Base-by-base conservation (phyloP, 2,329 filamentous ascomycete species). In the Aspergillus proliferans region DNA sequence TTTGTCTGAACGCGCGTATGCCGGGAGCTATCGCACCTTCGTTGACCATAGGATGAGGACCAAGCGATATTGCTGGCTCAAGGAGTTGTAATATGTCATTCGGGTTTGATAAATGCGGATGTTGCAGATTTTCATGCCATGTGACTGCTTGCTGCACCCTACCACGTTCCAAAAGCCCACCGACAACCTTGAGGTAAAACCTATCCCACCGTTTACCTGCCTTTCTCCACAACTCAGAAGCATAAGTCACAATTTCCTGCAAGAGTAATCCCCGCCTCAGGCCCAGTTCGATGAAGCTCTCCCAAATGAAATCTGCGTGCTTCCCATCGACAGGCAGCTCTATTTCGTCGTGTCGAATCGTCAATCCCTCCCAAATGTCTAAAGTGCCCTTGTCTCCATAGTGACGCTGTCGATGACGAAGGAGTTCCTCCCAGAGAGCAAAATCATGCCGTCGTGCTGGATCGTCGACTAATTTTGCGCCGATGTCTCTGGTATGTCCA, bases 341-440 rank as follows among this genome's bases (percentile, higher is more conserved):
- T 1, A 71, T 52, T 2, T 53, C 60, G n/a, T 54, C 52, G 19
- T 60, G 52, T 45, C 70, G 63, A 22, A 51, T 48, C 21, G 60
- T 64, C 33, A 75, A 46, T 15, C 66, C 70, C 43, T 66, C 59
- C 66, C 68, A 76, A 30, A 76, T 71, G 39, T 65, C 61, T 28
- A 69, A 52, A 14, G 68, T 70, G 4, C 73, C 73, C 43, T 66
- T 54, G 22, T 70, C 62, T 9, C 72, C 73, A 54, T 74, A 67
- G 47, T 68, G 66, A 2, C 71, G 69, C 51, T 71, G 69, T 22
- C 70, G 67, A 52, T 71, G 72, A 9, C 64, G 58, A n/a, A 76
- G 60, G 22, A 76, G 55, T 40, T 74, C 66, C 38, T 68, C 66
- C 73, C 73, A 76, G 12, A 75, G 60, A n/a, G 62, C 57, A 47